phyloP scores from a whole-genome alignment of 441 rosid species.

The Mallotus repandus region DNA sequence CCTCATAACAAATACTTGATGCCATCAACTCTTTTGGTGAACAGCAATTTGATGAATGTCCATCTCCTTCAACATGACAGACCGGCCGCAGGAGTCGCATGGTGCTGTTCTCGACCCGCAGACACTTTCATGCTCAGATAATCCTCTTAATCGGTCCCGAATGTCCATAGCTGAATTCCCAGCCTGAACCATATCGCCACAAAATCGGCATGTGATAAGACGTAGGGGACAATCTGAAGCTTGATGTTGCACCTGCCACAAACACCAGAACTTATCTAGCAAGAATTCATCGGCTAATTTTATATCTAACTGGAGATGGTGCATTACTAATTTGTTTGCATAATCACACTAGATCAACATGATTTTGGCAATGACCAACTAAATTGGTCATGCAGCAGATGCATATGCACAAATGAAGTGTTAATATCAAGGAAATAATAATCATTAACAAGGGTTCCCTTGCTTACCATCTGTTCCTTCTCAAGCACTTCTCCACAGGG shows the following conservation, averaged over 20 bases:
- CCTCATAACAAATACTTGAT: background rate
- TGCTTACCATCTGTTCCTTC: conserved; percentile 80
- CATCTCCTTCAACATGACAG: conserved; percentile 95
- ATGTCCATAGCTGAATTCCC: conserved; percentile 68
- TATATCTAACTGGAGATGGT: no score
- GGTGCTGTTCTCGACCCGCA: conserved; percentile 94
- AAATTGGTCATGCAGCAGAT: no score
- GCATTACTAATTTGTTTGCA: no score
- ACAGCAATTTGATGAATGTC: conserved; percentile 90
- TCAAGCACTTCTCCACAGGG: conserved; percentile 80
- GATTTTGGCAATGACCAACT: no score
- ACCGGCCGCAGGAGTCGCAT: conserved; percentile 90
- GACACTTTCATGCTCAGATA: conserved; percentile 84
- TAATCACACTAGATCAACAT: no score
- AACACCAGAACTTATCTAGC: background rate
- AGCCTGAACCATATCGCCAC: conserved; percentile 95
- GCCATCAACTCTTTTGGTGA: conserved; percentile 58
- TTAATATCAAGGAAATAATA: background rate
- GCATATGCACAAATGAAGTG: no score
- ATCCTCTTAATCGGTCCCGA: conserved; percentile 76
- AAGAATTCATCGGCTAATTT: no score
- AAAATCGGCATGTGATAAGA: conserved; percentile 68
- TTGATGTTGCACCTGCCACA: conserved; percentile 78
- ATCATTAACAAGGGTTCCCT: background rate
- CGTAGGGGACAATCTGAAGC: conserved; percentile 65